phyloP scores from a whole-genome alignment of 768 basidiomycete species.

The Paxillus ammoniavirescens region DNA sequence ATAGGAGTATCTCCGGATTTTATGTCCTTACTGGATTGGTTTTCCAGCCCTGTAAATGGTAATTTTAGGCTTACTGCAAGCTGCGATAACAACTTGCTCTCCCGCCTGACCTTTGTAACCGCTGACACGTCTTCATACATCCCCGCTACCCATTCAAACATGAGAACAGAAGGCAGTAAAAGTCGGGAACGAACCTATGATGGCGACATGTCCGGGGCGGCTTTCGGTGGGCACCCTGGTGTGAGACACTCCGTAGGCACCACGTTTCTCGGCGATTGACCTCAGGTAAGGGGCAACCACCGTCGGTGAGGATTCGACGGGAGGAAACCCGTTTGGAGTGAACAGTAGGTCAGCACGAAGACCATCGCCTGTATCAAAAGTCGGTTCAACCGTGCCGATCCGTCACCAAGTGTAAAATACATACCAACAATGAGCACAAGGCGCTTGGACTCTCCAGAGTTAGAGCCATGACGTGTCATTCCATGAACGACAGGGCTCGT shows the following conservation, averaged over 20 bases:
- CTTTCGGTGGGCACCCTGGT: conserved; percentile 88
- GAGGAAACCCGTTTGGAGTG: conserved; percentile 56
- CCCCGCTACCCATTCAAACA: conserved; percentile 48
- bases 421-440: conserved; percentile 79
- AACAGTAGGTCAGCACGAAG: conserved; percentile 81
- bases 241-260: conserved; percentile 83
- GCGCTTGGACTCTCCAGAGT: conserved; percentile 57
- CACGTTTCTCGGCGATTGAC: conserved; percentile 60
- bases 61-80: neutral
- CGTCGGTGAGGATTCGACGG: conserved; percentile 48
- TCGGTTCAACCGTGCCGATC: neutral
- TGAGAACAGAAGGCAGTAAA: conserved; percentile 1
- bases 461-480: conserved; percentile 56
- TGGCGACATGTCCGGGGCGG: conserved; percentile 84
- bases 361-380: conserved; percentile 62
- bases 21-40: conserved; percentile 60
- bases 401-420: conserved; percentile 12
- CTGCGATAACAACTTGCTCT: neutral
- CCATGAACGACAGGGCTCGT: conserved; percentile 79
- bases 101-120: conserved; percentile 65
- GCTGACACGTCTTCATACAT: conserved; percentile 93
- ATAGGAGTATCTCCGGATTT: neutral
- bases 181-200: conserved; percentile 55
- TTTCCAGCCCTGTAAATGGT: conserved; percentile 68
- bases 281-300: conserved; percentile 75